Evolutionary conservation across 1,284 basidiomycete species (phyloP), one percentile per base, ranked within the genome.

Genomic region (Boletus semigastroideus): DNA sequence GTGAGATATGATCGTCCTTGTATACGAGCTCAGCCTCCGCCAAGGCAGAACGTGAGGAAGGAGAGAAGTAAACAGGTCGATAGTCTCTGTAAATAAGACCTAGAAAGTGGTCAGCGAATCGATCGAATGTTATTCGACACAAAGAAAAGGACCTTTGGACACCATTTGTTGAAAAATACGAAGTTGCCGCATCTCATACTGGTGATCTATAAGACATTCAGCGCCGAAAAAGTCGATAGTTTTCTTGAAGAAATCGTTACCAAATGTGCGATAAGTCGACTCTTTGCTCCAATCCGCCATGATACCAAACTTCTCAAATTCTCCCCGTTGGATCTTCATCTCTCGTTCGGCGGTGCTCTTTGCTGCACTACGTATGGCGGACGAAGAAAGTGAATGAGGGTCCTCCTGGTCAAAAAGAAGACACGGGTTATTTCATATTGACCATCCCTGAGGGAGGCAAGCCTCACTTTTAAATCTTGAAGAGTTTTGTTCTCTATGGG

Each of bases 11-110:
- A 59, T 91, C 83, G 36, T 98, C 94, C 53, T 84, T 85, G 73
- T 98, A 98, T 41, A 86, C 82, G 25, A 99, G 78, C 67, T 99
- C 96, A 0, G 96, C 94, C 72, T 99, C 96, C 1, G 96, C 97
- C 5, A 99, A 75, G 0, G 96, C 96, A 1, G 97, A 97, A 12
- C 83, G 83, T 4, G 95, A 96, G 0, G 94, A 97, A 0, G 96
- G 96, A 0, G 96, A 98, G 71, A 93, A 99, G 69, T 98, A 88
- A 2, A 97, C 94, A 0, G 97, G 97, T 19, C 93, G 86, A 59
- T 90, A 86, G 54, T 90, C 86, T 52, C 94, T 82, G 58, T 90
- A 92, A 55, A 99, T 91, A 22, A 95, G 78, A 34, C 86, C 91
- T 87, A 3, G 22, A 19, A 41, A 33, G 38, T 1, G 31, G 30